A percentile compares a stretch with the other conserved stretches of the same genome.
These are phyloP conservation scores for Volvox carteri DNA, from an alignment of 163 green algal genomes.

Conservation along the genomic window DNA sequence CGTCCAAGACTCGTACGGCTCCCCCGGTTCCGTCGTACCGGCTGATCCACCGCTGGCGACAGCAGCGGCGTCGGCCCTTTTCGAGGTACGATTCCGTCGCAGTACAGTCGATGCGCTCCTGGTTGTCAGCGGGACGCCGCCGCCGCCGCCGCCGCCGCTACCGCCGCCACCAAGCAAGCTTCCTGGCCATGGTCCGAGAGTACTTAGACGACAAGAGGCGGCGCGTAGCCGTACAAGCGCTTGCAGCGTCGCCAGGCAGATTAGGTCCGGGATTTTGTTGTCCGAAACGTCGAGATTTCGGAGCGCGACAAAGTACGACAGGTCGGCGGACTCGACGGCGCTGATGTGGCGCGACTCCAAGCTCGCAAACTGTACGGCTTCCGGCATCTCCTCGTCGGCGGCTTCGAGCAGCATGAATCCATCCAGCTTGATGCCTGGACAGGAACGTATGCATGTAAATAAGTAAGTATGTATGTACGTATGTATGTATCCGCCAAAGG, in stretches of 20 bases:
- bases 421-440: constrained; percentile 43
- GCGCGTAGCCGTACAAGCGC: constrained; percentile 51
- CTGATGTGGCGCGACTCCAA: constrained; percentile 34
- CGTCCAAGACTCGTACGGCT: background rate
- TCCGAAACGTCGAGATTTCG: constrained; percentile 64
- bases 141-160: background rate
- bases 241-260: constrained; percentile 48
- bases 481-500: too few relatives aligned
- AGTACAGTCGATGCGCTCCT: background rate
- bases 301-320: constrained; percentile 63
- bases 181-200: constrained; percentile 15
- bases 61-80: background rate
- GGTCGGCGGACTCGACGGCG: constrained; percentile 52
- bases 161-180: background rate
- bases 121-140: background rate
- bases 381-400: constrained; percentile 64
- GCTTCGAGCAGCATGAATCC: constrained; percentile 70
- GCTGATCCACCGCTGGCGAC: background rate
- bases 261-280: constrained; percentile 65
- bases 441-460: too few relatives aligned
- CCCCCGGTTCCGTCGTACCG: background rate
- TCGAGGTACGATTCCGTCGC: background rate
- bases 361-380: constrained; percentile 48
- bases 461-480: too few relatives aligned
- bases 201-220: constrained; percentile 16